Evolutionary conservation across 1,284 basidiomycete genomes (phyloP).

Genomic region (Moesziomyces sp.): DNA sequence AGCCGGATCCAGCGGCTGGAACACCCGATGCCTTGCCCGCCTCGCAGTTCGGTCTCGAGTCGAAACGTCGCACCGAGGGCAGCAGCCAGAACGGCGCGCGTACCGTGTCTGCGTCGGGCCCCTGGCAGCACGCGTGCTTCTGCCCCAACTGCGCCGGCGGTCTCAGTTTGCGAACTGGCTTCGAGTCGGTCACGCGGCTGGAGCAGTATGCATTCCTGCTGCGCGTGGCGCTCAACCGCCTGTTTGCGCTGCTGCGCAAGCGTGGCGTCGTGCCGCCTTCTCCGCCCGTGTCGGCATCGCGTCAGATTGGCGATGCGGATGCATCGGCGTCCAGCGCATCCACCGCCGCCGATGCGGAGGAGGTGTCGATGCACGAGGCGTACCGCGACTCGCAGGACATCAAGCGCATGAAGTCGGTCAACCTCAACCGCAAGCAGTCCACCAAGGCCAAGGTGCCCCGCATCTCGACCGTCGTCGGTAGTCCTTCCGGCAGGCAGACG

Average conservation of each 20-base stretch:
- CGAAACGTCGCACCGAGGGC: conserved; percentile 29
- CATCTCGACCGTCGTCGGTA: conserved; percentile 93
- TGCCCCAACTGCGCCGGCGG: conserved; percentile 79
- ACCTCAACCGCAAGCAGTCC: conserved; percentile 89
- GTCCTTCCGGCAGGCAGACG: conserved; percentile 76
- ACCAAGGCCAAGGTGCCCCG: conserved; percentile 90
- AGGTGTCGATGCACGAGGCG: conserved; percentile 69
- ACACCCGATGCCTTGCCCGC: conserved; percentile 44
- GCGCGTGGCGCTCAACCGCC: conserved; percentile 90
- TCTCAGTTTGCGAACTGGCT: conserved; percentile 71
- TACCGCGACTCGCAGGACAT: conserved; percentile 89
- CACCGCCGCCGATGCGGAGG: conserved; percentile 13
- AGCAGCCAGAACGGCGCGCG: conserved; percentile 18
- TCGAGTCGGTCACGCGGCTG: conserved; percentile 89
- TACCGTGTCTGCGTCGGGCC: conserved; percentile 4
- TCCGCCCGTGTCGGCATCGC: conserved; percentile 68
- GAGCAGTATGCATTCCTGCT: conserved; percentile 98
- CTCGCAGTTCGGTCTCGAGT: conserved; percentile 58
- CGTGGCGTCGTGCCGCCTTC: conserved; percentile 86
- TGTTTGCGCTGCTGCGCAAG: conserved; percentile 90
- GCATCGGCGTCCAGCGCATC: conserved; percentile 11
- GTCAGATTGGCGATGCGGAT: conserved; percentile 14
- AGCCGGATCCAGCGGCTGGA: conserved; percentile 34
- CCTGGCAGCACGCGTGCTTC: conserved; percentile 66
- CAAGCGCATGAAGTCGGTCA: conserved; percentile 87